These are phyloP conservation scores for Gaertneriomyces sp. DNA, from an alignment of 192 early-diverging fungal species.

Conservation along the genomic window DNA sequence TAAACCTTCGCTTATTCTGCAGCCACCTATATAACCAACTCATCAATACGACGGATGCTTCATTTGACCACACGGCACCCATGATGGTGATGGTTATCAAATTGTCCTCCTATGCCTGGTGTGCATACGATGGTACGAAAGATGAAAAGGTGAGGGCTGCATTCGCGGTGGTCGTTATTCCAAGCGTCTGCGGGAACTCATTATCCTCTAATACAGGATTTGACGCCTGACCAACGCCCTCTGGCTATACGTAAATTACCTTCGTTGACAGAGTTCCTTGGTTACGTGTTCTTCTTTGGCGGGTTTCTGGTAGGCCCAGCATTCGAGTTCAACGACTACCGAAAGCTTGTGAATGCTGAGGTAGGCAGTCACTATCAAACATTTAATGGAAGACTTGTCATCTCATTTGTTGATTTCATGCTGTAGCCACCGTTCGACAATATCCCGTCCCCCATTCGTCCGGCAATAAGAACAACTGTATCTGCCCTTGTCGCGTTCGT, in stretches of 20 bases:
- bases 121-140: constrained; percentile 71
- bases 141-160: constrained; percentile 25
- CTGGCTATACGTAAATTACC: constrained; percentile 64
- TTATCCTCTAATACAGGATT: constrained; percentile 30
- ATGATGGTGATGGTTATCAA: constrained; percentile 97
- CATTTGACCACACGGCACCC: constrained; percentile 82
- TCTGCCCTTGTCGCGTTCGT: constrained; percentile 24
- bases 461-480: constrained; percentile 20
- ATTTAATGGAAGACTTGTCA: background rate
- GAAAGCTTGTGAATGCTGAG: constrained; percentile 26
- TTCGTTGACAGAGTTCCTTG: constrained; percentile 68
- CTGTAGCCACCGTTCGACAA: constrained; percentile 36
- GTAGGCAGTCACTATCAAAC: background rate
- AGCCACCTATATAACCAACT: constrained; percentile 31
- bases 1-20: background rate
- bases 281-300: constrained; percentile 87
- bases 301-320: constrained; percentile 67
- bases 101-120: constrained; percentile 82
- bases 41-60: constrained; percentile 40
- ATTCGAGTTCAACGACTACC: constrained; percentile 48
- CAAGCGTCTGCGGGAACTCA: background rate
- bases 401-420: background rate
- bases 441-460: constrained; percentile 32
- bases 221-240: constrained; percentile 64
- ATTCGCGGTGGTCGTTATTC: background rate